Base-by-base conservation (phyloP, 495 filamentous ascomycete genomes). In the Xylaria castorea region DNA sequence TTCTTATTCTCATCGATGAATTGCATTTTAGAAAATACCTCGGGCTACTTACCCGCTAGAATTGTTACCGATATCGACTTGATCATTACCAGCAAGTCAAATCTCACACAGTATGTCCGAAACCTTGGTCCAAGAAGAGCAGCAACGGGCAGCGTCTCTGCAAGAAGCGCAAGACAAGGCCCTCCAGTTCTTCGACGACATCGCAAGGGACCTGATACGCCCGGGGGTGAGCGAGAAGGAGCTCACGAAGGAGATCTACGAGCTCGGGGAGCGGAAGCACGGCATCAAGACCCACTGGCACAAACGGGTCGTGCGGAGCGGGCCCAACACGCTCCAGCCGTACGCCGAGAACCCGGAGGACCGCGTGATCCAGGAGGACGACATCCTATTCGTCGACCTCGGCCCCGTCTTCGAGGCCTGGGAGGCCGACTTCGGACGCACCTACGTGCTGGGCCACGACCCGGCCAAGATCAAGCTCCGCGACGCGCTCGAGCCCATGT, bases 361-460 rank as follows among this genome's bases (percentile, higher is more conserved):
- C 70, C 85, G 85, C 5, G 75, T 83, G 38, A 84, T 88, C 60
- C 71, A 83, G 53, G 63, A 68, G 16, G 84, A 88, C 61, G 85
- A 88, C 64, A 87, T 87, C 66, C 76, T 88, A 0, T 82, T 85
- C 50, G 81, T 87, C 22, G 85, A 87, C 51, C 74, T 88, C 9
- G 86, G 85, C 0, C 85, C 85, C 1, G 85, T 88, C 8, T 87
- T 87, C 71, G 85, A 86, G 62, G 80, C 78, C 7, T 88, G 82
- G 82, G 85, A 88, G 70, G 86, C 85, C 16, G 86, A 88, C 68
- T 85, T 86, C 61, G 84, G 85, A 14, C 83, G 84, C 48, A 85
- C 84, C 34, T 71, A 61, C 44, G 85, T 88, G 0, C 78, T 88
- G 0, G 85, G 86, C 5, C 68, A 83, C 48, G 84, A 88, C 42